These are phyloP conservation scores for Mortierella sp. DNA, from an alignment of 371 early-diverging fungal species.

Conservation along the genomic window DNA sequence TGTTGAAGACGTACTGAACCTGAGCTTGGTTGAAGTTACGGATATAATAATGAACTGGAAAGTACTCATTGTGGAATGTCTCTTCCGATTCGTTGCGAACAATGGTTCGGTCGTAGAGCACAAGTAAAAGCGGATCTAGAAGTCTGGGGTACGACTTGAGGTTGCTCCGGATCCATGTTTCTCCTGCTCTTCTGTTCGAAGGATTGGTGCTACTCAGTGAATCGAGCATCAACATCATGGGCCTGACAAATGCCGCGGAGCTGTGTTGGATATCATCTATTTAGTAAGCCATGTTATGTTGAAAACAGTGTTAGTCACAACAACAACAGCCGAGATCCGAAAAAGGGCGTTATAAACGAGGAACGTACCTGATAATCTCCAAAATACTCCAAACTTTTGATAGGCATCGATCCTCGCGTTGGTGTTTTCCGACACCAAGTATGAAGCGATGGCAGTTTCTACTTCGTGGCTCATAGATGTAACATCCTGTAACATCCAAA, in stretches of 20 bases:
- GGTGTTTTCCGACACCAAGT: slow-evolving; percentile 62
- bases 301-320: not conserved
- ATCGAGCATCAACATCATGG: slow-evolving; percentile 82
- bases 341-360: not conserved
- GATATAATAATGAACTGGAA: slow-evolving; percentile 63
- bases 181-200: slow-evolving; percentile 72
- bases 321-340: not conserved
- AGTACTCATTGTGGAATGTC: slow-evolving; percentile 62
- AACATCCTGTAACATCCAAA: slow-evolving; percentile 73
- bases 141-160: slow-evolving; percentile 71
- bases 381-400: slow-evolving; percentile 79
- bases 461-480: slow-evolving; percentile 66
- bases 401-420: slow-evolving; percentile 54
- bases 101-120: slow-evolving; percentile 70
- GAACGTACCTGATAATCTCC: slow-evolving; percentile 67
- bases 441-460: slow-evolving; percentile 71
- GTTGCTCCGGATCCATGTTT: slow-evolving; percentile 79
- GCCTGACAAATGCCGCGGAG: slow-evolving; percentile 70
- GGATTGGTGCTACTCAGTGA: slow-evolving; percentile 69
- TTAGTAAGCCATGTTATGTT: not conserved
- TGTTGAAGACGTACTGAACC: slow-evolving; percentile 74
- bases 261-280: slow-evolving; percentile 57
- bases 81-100: slow-evolving; percentile 54
- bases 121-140: slow-evolving; percentile 72
- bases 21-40: slow-evolving; percentile 77